Evolutionary conservation across 129 eudicot genomes (phyloP), one percentile per base, ranked within the genome.

Genomic region (Escallonia rubra): DNA sequence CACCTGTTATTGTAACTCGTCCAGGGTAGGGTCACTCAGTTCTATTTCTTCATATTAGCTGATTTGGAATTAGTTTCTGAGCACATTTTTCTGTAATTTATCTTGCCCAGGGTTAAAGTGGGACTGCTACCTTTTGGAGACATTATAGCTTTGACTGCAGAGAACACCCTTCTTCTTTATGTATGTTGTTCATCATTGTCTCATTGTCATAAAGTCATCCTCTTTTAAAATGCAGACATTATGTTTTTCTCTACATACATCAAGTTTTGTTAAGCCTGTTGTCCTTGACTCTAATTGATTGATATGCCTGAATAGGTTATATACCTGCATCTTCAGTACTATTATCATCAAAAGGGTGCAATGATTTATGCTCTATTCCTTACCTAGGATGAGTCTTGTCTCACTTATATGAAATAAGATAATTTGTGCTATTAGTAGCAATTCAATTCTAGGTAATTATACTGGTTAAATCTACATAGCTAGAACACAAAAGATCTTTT

Each of bases 1-100:
- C 90, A 60, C 96, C 99, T 55, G 90, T 94, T 76, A 72, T 74
- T 82, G 99, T 85, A 45, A 87, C 97, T 71, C 90, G 96, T 56
- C 96, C 99, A 67, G 81, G 95, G 99, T 94, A 78, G 60, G 14
- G 53, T 69, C 58, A n/a, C 78, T 41, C 55, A 15, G 15, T 67
- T 41, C 39, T 64, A 64, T 34, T 15, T 64, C 47, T 64, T 53
- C 34, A 5, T 68, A 10, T 60, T 52, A 41, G 58, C 16, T 70
- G 47, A 34, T 57, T 48, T 40, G 42, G 70, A 62, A 16, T 64
- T 59, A 60, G 56, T 50, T 46, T 52, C 40, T 62, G 41, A 15
- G 2, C 10, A 23, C 65, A 53, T 39, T 11, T 41, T 51, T 23
- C 47, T 68, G 44, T 12, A 50, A 38, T 51, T 12, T 79, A 16